Evolutionary conservation across 495 filamentous ascomycete species (phyloP).

Genomic region (Hypoxylon subgilvum): DNA sequence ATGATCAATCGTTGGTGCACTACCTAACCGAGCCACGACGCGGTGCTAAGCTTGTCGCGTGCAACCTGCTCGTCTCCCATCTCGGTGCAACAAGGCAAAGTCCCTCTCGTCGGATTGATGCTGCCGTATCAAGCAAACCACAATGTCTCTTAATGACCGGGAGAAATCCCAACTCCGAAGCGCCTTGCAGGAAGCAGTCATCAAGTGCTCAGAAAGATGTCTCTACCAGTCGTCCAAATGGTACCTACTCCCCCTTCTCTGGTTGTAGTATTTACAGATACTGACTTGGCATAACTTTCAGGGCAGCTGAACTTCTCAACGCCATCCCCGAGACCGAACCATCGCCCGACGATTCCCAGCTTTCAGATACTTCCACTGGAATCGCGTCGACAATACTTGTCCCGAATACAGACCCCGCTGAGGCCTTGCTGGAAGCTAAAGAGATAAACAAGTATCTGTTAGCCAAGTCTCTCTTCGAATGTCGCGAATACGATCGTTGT

Average conservation of each 20-base stretch:
- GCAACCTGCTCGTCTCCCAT: background rate
- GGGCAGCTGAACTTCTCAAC: slow-evolving; percentile 93
- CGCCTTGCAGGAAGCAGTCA: slow-evolving; percentile 78
- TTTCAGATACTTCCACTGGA: slow-evolving; percentile 41
- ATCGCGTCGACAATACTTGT: slow-evolving; percentile 55
- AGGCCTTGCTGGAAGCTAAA: slow-evolving; percentile 77
- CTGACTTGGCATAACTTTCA: slow-evolving; percentile 44
- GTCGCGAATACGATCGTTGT: slow-evolving; percentile 92
- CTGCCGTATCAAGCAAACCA: slow-evolving; percentile 8
- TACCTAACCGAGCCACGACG: slow-evolving; percentile 1
- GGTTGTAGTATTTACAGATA: background rate
- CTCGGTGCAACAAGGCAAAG: background rate
- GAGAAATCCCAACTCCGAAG: slow-evolving; percentile 60
- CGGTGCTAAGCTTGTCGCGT: slow-evolving; percentile 5
- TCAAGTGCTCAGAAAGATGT: slow-evolving; percentile 92
- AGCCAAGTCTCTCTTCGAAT: slow-evolving; percentile 95
- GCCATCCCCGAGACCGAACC: slow-evolving; percentile 64
- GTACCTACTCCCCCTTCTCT: slow-evolving; percentile 53
- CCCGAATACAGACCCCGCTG: slow-evolving; percentile 62
- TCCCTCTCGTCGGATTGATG: background rate
- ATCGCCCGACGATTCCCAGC: slow-evolving; percentile 46
- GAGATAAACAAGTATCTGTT: slow-evolving; percentile 86
- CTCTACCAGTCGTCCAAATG: slow-evolving; percentile 97
- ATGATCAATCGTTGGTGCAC: background rate
- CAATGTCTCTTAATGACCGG: slow-evolving; percentile 51